Evolutionary conservation across 768 basidiomycete species (phyloP).

Genomic region (Podaxis rugospora): DNA sequence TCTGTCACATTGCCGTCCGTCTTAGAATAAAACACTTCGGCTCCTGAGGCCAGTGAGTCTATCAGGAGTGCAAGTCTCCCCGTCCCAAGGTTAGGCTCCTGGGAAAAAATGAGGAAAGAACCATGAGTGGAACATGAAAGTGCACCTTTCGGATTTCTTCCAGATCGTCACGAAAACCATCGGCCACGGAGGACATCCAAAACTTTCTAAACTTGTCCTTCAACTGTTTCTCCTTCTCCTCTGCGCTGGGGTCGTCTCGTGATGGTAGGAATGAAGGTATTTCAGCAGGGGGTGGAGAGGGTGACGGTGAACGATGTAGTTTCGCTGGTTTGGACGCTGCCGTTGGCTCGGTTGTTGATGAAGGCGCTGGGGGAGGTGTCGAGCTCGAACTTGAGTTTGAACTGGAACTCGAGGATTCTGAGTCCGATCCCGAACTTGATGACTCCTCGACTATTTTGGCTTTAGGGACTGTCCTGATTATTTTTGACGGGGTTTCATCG

Average conservation of each 20-base stretch:
- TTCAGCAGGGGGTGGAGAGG: conserved; percentile 38
- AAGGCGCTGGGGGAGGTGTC: conserved; percentile 10
- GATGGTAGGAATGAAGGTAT: conserved; percentile 59
- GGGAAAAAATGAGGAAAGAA: not conserved
- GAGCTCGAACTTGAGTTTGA: conserved; percentile 13
- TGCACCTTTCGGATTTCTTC: conserved; percentile 77
- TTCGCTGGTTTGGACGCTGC: conserved; percentile 5
- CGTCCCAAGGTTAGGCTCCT: conserved; percentile 64
- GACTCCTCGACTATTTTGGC: conserved; percentile 10
- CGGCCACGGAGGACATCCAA: conserved; percentile 82
- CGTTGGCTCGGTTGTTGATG: conserved; percentile 10
- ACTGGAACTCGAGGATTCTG: conserved; percentile 21
- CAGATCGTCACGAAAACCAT: conserved; percentile 81
- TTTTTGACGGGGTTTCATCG: conserved; percentile 14
- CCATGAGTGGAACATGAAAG: not conserved
- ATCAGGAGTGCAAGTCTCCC: conserved; percentile 72
- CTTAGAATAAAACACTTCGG: conserved; percentile 60
- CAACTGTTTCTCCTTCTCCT: conserved; percentile 45
- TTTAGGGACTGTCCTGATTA: conserved; percentile 10
- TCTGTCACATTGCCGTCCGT: conserved; percentile 45
- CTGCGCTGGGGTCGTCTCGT: conserved; percentile 19
- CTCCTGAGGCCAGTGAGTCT: conserved; percentile 77
- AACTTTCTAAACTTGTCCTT: conserved; percentile 74
- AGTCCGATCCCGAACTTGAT: conserved; percentile 24
- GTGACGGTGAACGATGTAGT: conserved; percentile 33